Base-by-base conservation (phyloP, 371 early-diverging fungal species). In the Amoeboradix gromovi region DNA sequence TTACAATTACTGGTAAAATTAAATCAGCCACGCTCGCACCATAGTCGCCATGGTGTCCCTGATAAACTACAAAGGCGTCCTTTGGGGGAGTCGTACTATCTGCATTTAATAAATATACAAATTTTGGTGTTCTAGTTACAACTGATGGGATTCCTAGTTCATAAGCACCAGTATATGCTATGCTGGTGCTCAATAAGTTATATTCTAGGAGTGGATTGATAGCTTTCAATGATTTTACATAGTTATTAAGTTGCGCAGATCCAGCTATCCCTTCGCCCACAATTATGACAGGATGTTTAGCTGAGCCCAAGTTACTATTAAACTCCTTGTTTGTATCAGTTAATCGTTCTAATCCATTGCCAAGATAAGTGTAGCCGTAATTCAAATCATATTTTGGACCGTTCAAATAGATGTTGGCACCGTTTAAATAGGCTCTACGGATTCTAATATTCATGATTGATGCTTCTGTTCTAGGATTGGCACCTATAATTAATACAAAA, bases 401-500 rank as follows among this genome's bases (percentile, higher is more conserved):
- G 70, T 94, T 79, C 68, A 92, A 74, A 70, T 84, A 94, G 72
- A 92, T 76, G 70, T 89, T 85, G 69, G 86, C 79, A 22, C 82
- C 81, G 71, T 86, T 84, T 70, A 94, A 80, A 75, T 84, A 95
- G 28, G 89, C 85, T 80, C 92, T 92, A 75, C 94, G 86, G 75
- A 95, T 83, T 71, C 94, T 86, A 29, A 92, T 87, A 82, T 94
- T 94, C 74, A 94, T 78, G 74, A 92, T 89, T 28, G 96, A 81
- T 0, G 91, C 96, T 79, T 95, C 96, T 75, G 90, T 92, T 68
- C 94, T 88, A 68, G 96, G 96, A 81, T 95, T 93, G 65, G 93
- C 85, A 67, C 94, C 96, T 30, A 95, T 77, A 67, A 95, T 77
- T 68, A 95, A 83, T 22, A 94, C 80, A 17, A 83, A 88, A 77